These are phyloP conservation scores for Daedalea quercina DNA, from an alignment of 768 basidiomycete species.

Conservation along the genomic window DNA sequence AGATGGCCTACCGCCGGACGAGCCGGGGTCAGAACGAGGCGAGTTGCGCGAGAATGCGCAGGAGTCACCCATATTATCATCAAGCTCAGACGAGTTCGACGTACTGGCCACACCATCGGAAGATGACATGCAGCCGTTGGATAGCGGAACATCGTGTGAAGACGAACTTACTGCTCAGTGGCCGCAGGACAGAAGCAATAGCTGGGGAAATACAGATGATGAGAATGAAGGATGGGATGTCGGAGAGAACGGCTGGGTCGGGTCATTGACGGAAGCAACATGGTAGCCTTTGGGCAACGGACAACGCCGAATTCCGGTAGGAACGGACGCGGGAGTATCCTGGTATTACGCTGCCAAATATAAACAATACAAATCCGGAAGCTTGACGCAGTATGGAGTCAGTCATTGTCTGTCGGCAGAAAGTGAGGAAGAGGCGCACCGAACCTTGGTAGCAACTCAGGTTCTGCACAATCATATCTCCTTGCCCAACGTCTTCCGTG, in stretches of 20 bases:
- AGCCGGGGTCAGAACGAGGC: not conserved
- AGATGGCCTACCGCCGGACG: not conserved
- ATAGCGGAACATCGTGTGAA: no score
- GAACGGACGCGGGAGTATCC: no score
- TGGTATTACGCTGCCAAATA: no score
- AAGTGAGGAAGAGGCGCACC: not conserved
- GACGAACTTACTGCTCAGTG: no score
- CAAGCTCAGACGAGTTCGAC: not conserved
- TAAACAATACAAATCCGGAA: no score
- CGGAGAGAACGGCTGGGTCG: no score
- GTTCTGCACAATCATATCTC: not conserved
- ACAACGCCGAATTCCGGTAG: no score
- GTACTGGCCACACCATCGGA: not conserved
- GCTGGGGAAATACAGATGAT: no score
- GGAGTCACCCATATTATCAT: not conserved
- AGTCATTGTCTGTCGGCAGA: not conserved
- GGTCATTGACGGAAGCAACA: no score
- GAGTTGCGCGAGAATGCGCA: not conserved
- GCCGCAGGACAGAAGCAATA: no score
- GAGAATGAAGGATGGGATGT: no score
- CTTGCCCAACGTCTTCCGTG: constrained; percentile 5
- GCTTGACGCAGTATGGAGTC: not conserved
- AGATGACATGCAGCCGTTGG: not conserved
- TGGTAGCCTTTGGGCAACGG: no score
- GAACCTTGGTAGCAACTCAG: not conserved